Evolutionary conservation across 805 yeast species (phyloP).

Genomic region (Wickerhamiella kurtzmanii): DNA sequence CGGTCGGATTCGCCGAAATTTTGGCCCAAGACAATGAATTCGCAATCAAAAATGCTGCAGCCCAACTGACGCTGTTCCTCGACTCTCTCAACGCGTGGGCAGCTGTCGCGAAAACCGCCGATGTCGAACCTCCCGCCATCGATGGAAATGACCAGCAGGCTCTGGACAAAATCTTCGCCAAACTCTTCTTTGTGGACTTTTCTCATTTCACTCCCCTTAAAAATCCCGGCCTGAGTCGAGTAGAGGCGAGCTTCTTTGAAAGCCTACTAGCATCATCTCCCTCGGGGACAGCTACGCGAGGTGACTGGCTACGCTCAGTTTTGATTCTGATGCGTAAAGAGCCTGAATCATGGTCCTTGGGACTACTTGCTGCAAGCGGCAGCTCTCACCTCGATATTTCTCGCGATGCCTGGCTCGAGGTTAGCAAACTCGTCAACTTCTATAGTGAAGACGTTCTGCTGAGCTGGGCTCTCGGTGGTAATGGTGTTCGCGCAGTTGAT

Average conservation of each 20-base stretch:
- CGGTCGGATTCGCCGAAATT: neutral
- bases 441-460: constrained; percentile 26
- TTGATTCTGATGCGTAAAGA: neutral
- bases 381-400: constrained; percentile 28
- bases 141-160: constrained; percentile 2
- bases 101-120: neutral
- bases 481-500: constrained; percentile 39
- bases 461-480: constrained; percentile 39
- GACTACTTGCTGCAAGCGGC: neutral
- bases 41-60: constrained; percentile 2
- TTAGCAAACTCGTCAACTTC: neutral
- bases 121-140: neutral
- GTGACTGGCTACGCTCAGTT: neutral
- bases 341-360: neutral
- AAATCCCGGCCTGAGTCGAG: neutral
- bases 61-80: constrained; percentile 13
- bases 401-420: neutral
- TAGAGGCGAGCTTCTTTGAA: neutral
- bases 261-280: neutral
- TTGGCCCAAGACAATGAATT: neutral
- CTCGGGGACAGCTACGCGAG: neutral
- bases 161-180: neutral
- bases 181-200: neutral
- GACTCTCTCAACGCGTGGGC: constrained; percentile 1
- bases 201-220: neutral